phyloP scores from a whole-genome alignment of 2,329 filamentous ascomycete genomes.

The Gaeumannomyces sp. region DNA sequence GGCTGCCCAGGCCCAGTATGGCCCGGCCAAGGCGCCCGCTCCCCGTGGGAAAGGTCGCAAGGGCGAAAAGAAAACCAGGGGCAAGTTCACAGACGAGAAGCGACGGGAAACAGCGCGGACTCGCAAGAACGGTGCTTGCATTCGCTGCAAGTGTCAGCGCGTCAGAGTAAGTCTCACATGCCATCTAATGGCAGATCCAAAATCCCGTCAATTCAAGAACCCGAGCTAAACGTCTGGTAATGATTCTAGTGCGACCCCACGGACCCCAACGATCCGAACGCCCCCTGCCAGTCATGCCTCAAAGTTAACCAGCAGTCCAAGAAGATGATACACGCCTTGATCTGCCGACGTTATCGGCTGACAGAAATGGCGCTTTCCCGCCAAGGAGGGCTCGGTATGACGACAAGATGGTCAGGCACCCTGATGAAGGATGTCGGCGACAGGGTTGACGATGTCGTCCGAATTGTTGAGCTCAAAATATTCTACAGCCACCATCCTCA shows the following conservation, averaged over 20 bases:
- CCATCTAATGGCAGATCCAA: not conserved
- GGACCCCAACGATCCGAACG: conserved; percentile 14
- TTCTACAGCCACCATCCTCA: conserved; percentile 17
- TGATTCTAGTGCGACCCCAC: conserved; percentile 18
- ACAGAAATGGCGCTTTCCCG: conserved; percentile 35
- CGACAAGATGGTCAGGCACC: conserved; percentile 34
- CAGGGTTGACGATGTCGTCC: conserved; percentile 21
- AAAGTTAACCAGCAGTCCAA: conserved; percentile 32
- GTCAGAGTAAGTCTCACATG: conserved; percentile 29
- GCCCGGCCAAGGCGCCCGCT: not conserved
- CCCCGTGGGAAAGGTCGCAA: not conserved
- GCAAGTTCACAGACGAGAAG: conserved; percentile 14
- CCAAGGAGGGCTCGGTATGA: conserved; percentile 36
- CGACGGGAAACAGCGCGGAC: conserved; percentile 29
- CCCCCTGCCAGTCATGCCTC: conserved; percentile 34
- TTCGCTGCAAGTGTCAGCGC: conserved; percentile 39
- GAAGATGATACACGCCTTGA: conserved; percentile 40
- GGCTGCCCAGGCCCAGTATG: not conserved
- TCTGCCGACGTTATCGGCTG: conserved; percentile 39
- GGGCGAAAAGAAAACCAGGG: not conserved
- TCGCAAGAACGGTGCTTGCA: conserved; percentile 32
- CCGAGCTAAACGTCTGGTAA: not conserved
- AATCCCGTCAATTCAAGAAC: no score
- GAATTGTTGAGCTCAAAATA: conserved; percentile 30
- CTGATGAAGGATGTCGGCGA: conserved; percentile 35